Evolutionary conservation across 768 basidiomycete genomes (phyloP), one percentile per base, ranked within the genome.

Genomic region (Fistulinella prunicolor): DNA sequence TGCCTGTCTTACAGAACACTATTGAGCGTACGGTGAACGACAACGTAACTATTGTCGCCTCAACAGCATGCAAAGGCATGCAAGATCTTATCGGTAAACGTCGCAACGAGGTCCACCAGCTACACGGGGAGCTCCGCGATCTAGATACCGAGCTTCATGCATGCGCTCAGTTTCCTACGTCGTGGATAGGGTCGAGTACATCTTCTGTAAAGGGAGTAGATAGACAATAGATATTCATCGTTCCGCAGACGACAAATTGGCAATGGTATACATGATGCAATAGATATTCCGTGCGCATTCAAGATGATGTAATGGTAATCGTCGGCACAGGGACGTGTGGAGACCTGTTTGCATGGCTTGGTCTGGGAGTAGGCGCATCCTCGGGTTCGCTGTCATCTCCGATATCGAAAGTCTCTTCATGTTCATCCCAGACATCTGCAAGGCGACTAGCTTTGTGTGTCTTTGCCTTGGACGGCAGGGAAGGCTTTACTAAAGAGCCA

Each of bases 391-490:
- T 81, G 50, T 81, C 80, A 9, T 75, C 79, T 4, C 82, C 86
- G 43, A 87, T 72, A 36, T 74, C 81, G 62, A 90, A 88, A 28
- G 86, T 52, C 46, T 89, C 86, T 66, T 91, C 88, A 22, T 81
- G 77, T 55, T 86, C 85, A 52, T 89, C 84, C 87, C 87, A 90
- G 37, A 85, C 81, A 62, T 86, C 75, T 14, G 74, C 73, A 37
- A 86, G 68, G 17, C 75, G 76, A 42, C 60, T 26, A 53, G 55
- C 52, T 61, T 71, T 54, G 45, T 50, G 12, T 38, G 55, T 48
- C 59, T 65, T 60, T 55, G 61, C 52, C 70, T 70, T 50, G 62
- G 57, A 44, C 17, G 58, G 42, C 8, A 51, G 26, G 9, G 56
- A 50, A 55, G 53, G 13, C 56, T 65, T 65, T 43, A 49, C 40